These are phyloP conservation scores for Cercis canadensis DNA, from an alignment of 306 rosid species.

Conservation along the genomic window DNA sequence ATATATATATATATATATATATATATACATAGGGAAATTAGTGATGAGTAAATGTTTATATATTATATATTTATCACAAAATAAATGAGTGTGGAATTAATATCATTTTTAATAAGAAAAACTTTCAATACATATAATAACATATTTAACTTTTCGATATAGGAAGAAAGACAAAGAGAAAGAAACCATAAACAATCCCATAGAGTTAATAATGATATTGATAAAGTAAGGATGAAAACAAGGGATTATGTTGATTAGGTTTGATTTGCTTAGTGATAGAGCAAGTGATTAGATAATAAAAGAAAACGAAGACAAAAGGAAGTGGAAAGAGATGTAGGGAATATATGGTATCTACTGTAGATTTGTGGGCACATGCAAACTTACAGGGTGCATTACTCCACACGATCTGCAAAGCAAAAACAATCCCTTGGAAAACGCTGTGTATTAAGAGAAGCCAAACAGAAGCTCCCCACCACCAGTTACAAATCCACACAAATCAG, in stretches of 20 bases:
- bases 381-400: slow-evolving; percentile 52
- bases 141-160: too few species aligned
- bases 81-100: too few species aligned
- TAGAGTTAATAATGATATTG: slow-evolving; percentile 7
- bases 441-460: slow-evolving; percentile 34
- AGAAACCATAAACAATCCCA: neutral
- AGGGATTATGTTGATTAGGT: slow-evolving; percentile 56
- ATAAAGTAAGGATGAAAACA: slow-evolving; percentile 43
- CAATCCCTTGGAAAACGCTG: slow-evolving; percentile 43
- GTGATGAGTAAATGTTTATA: too few species aligned
- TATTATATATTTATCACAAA: too few species aligned
- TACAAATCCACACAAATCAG: slow-evolving; percentile 64
- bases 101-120: too few species aligned
- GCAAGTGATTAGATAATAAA: slow-evolving; percentile 18
- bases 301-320: slow-evolving; percentile 57
- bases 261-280: slow-evolving; percentile 46
- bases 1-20: too few species aligned
- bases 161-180: neutral
- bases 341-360: slow-evolving; percentile 79
- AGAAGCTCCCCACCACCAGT: slow-evolving; percentile 30
- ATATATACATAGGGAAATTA: too few species aligned
- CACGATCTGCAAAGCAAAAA: slow-evolving; percentile 57
- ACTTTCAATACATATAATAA: too few species aligned
- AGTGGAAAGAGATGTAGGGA: slow-evolving; percentile 82
- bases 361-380: slow-evolving; percentile 83